Conservation (phyloP, 371 early-diverging fungal genomes). For the Choanephora cucurbitarum region DNA sequence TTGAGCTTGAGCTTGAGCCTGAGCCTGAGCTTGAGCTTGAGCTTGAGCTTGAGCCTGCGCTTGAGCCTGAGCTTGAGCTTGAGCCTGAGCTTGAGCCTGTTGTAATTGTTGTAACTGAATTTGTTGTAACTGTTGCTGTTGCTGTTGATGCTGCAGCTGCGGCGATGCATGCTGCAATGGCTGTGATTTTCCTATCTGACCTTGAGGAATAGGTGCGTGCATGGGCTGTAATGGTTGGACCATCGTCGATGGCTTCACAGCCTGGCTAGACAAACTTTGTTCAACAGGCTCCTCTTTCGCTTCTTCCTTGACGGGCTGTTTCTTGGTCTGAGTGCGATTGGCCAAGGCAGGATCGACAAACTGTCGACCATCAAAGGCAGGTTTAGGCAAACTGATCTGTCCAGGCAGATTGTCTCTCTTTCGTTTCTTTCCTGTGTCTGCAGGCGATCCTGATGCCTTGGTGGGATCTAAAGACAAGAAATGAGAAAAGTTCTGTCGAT, state of each 20-base stretch:
- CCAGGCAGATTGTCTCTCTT: constrained; percentile 48
- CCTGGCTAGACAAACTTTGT: neutral
- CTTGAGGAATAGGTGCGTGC: neutral
- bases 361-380: constrained; percentile 39
- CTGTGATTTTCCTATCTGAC: neutral
- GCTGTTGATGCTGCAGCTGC: constrained; percentile 19
- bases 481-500: no score
- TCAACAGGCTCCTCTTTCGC: constrained; percentile 6
- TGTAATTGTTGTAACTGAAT: constrained; percentile 16
- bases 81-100: constrained; percentile 3
- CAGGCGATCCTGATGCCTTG: constrained; percentile 25
- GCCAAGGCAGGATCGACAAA: constrained; percentile 26
- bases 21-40: no score
- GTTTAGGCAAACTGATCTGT: constrained; percentile 41
- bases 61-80: constrained; percentile 4
- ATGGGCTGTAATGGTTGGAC: constrained; percentile 17
- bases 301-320: constrained; percentile 21
- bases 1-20: neutral
- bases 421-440: constrained; percentile 32
- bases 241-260: constrained; percentile 12
- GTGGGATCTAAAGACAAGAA: no score
- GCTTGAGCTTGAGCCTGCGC: constrained; percentile 1
- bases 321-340: constrained; percentile 18
- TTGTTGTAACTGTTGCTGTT: constrained; percentile 27
- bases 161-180: constrained; percentile 17